Base-by-base conservation (phyloP, 164 flowering plant species). In the Litsea cubeba region DNA sequence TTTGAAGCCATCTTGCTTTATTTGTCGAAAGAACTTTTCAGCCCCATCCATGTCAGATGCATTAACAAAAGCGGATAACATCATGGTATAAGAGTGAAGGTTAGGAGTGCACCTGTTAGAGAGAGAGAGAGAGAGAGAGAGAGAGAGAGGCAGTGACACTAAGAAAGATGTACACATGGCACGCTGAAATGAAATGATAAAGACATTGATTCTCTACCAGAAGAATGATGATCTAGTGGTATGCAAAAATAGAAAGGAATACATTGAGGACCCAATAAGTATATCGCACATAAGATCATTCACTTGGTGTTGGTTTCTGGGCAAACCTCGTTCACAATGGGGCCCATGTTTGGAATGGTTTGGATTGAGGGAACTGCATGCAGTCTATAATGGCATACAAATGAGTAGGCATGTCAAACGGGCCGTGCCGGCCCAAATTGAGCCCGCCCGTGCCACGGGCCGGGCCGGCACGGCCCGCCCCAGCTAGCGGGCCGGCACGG, bases 11-110 rank as follows among this genome's bases (percentile, higher is more conserved):
- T 95, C 98, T 77, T 81, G 87, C 73, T 82, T 86, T 49, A 95
- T 28, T 76, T 92, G 81, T 72, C 35, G 79, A 81, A 91, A 92
- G 82, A 95, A 92, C 70, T 84, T 89, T 80, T 94, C 97, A 14
- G 98, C 99, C 69, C 99, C 97, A 14, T 91, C 98, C 97, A 92
- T 91, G 80, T 95, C 97, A 22, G 95, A 80, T 50, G 97, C 95
- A 85, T 95, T 95, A 23, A 95, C 90, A 79, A 90, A 92, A 54
- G 98, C 91, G 35, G 91, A 90, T 77, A 95, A 71, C 99, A 96
- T 90, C 23, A 94, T 96, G 32, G 98, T 89, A 68, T 96, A 94
- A 17, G 98, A 92, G 82, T 83, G 91, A 46, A 96, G 80, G 79
- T 96, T 97, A 17, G 95, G 99, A n/a, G 81, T 74, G 70, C 77